These are phyloP conservation scores for Batkoa obscura DNA, from an alignment of 371 early-diverging fungal species.

Conservation along the genomic window DNA sequence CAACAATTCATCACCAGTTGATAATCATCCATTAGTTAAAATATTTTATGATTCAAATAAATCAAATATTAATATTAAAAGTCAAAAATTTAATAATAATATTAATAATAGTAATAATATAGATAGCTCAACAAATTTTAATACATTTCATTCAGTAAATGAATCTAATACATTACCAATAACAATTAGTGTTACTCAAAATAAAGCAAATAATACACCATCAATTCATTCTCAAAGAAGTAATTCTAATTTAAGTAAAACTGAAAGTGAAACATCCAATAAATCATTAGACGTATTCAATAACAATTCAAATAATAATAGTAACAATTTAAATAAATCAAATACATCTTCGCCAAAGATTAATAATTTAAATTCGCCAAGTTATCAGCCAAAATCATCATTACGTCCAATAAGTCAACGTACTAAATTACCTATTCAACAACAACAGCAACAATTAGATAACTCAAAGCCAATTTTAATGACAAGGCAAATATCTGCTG, in stretches of 20 bases:
- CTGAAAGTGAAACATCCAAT: not conserved
- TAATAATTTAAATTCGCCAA: not conserved
- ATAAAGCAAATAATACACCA: not conserved
- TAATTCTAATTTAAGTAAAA: not conserved
- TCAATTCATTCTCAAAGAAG: not conserved
- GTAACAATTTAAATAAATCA: not conserved
- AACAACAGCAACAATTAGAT: not conserved
- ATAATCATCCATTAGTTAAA: not conserved
- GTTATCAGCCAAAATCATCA: conserved; percentile 3
- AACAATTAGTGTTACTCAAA: not conserved
- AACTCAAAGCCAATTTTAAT: not conserved
- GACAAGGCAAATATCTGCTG: not conserved
- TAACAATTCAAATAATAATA: not conserved
- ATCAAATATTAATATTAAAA: not conserved
- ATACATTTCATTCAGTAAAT: not conserved
- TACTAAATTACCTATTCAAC: not conserved
- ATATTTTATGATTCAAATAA: not conserved
- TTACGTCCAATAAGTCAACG: not conserved
- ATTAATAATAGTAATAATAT: not conserved
- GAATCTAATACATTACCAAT: not conserved
- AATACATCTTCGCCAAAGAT: not conserved
- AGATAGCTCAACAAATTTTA: not conserved
- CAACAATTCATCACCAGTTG: not conserved
- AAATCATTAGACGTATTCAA: not conserved
- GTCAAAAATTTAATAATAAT: not conserved